Evolutionary conservation across 2,329 filamentous ascomycete genomes (phyloP), one percentile per base, ranked within the genome.

Genomic region (Cyphellophora attinorum): DNA sequence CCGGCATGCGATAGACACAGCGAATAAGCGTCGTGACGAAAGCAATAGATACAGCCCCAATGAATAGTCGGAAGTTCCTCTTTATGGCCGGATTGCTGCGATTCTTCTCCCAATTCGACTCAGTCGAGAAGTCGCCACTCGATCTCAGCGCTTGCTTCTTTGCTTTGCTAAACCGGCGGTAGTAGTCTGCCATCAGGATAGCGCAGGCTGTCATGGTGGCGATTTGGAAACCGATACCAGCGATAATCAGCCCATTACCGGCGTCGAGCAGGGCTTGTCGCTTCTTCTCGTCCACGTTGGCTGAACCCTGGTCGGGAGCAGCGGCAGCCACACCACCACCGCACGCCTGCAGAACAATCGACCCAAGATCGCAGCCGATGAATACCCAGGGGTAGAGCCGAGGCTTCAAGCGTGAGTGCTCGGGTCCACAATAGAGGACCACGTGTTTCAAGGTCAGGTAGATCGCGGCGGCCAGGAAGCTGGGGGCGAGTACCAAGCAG

Each of bases 341-440:
- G 4, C 62, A 63, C 4, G 71, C 72, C 51, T 79, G 74, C 4
- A 78, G 56, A 11, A 72, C 44, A 12, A 79, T 64, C 12, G 67
- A 72, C 31, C 72, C 49, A 31, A 77, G 46, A 43, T 79, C 75
- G 48, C 70, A 74, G 11, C 60, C 52, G 43, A 78, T 70, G 56
- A 79, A 79, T 41, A 78, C 65, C 53, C 67, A 67, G 5, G 73
- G 75, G 51, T 75, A 76, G 34, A 65, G 57, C 4, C 56, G 52
- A 6, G 68, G 64, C 23, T 59, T 61, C 33, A 72, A 56, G 19
- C 60, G 58, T 17, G 67, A 70, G 43, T 68, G 55, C 33, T 66
- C 55, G 2, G 59, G 52, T 5, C 74, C 74, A 35, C 75, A 72
- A 31, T 64, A 61, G 14, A 70, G 52, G 37, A 77, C 67, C 41